phyloP scores from a whole-genome alignment of 805 yeast genomes.

The Maudiozyma pseudohumilis region DNA sequence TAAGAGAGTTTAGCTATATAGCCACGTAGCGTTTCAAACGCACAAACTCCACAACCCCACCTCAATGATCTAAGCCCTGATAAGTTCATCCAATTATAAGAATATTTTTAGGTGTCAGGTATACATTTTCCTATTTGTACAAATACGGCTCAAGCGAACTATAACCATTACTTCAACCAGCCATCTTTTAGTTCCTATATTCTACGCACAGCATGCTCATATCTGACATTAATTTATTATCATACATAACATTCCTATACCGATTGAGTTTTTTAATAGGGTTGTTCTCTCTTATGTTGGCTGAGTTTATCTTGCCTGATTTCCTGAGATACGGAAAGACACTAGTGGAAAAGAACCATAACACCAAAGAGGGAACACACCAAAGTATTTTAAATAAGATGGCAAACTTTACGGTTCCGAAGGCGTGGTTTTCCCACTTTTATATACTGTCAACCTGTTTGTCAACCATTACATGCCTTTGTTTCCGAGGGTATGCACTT shows the following conservation, averaged over 20 bases:
- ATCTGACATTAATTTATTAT: too few species aligned
- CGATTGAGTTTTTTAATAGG: constrained; percentile 14
- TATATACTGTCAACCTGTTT: constrained; percentile 38
- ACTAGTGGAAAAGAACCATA: constrained; percentile 3
- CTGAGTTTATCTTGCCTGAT: constrained; percentile 27
- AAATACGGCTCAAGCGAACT: too few species aligned
- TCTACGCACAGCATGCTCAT: too few species aligned
- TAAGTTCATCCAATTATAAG: too few species aligned
- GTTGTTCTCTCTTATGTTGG: constrained; percentile 24
- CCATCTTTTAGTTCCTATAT: too few species aligned
- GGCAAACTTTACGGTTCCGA: constrained; percentile 43
- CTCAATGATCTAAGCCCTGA: too few species aligned
- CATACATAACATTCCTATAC: constrained; percentile 3
- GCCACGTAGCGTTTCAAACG: too few species aligned
- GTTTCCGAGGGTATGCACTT: constrained; percentile 9
- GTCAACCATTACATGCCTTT: constrained; percentile 16
- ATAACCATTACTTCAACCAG: too few species aligned
- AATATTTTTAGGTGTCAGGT: too few species aligned
- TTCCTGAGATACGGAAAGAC: constrained; percentile 42
- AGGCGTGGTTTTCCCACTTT: constrained; percentile 53
- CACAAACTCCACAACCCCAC: too few species aligned
- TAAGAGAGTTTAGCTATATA: too few species aligned
- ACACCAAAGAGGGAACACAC: constrained; percentile 37
- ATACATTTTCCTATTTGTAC: too few species aligned
- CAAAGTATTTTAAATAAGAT: constrained; percentile 11